Evolutionary conservation across 805 yeast genomes (phyloP), one percentile per base, ranked within the genome.

Genomic region (Yamadazyma sp.): DNA sequence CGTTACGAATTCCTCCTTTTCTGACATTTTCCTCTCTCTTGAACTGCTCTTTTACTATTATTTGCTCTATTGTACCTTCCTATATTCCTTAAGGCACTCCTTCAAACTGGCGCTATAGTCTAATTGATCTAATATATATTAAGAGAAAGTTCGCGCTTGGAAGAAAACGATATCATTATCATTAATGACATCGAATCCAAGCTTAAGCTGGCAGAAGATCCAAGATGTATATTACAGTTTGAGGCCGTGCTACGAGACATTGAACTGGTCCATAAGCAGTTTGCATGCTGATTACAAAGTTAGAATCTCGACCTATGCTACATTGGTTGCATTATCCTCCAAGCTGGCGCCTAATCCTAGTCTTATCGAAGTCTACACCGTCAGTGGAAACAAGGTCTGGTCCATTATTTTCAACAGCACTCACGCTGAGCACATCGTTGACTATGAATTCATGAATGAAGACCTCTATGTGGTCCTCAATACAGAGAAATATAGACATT

Each of bases 201-300:
- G 73, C 45, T 52, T 70, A 42, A 73, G 72, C 28, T 88, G 97
- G 97, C 95, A 87, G 55, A 73, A 81, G 44, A 69, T 88, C 13
- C 79, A 76, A 35, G 77, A 78, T 55, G 82, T 77, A 7, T 86
- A 75, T 54, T 88, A 86, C 47, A 65, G 83, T 36, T 68, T 72
- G 12, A 58, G 80, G 36, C 71, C 76, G 13, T 80, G 84, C 37
- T 80, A 75, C 49, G 70, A 65, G 4, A 35, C 62, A 1, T 52
- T 78, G 47, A 58, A 69, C 35, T 79, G 84, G 84, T 56, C 68
- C 12, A 50, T 63, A 12, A 62, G 64, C 12, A 60, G 62, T 33
- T 45, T 65, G 9, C 46, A 53, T 34, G 33, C 52, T 11, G 69
- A 75, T 36, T 70, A 62, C 43, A 49, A 58, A 9, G 75, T 79